Percentiles rank a stretch among this genome's conserved stretches.
phyloP scores from a whole-genome alignment of 805 yeast genomes.

The Diddensiella santjacobensis region DNA sequence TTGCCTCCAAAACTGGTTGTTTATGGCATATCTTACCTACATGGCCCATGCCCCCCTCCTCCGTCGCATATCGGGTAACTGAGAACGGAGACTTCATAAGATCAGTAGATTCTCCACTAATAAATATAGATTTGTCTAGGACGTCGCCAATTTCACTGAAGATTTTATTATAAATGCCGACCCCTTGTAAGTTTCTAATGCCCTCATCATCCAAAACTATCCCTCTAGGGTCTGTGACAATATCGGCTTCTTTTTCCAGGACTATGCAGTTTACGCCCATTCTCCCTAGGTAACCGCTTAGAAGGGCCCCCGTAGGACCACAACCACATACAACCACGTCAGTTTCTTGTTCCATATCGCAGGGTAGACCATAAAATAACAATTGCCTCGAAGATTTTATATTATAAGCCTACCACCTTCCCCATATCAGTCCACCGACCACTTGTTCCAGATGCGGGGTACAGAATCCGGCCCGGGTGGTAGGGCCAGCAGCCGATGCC shows the following conservation, averaged over 20 bases:
- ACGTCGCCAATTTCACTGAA: conserved; percentile 1
- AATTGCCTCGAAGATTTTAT: too few species aligned
- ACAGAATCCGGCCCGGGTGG: too few species aligned
- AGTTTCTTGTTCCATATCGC: conserved; percentile 2
- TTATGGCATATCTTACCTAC: not conserved
- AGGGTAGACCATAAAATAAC: conserved; percentile 11
- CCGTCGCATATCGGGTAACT: not conserved
- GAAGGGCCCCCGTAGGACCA: conserved; percentile 5
- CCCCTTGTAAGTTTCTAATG: not conserved
- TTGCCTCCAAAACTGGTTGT: not conserved
- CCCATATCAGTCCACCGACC: too few species aligned
- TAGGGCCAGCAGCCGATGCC: too few species aligned
- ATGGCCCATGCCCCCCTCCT: not conserved
- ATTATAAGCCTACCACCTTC: too few species aligned
- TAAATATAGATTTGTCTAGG: not conserved
- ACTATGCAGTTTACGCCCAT: conserved; percentile 2
- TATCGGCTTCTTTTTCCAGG: conserved; percentile 1
- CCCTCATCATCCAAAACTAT: conserved; percentile 5
- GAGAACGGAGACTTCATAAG: conserved; percentile 1
- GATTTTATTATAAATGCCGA: not conserved
- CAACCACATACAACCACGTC: conserved; percentile 4
- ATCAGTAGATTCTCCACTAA: not conserved
- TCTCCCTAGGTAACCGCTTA: not conserved
- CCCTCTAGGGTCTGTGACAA: conserved; percentile 5
- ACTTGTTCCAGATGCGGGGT: too few species aligned